Conservation (phyloP, 192 early-diverging fungal genomes). For the Backusella macrospora region DNA sequence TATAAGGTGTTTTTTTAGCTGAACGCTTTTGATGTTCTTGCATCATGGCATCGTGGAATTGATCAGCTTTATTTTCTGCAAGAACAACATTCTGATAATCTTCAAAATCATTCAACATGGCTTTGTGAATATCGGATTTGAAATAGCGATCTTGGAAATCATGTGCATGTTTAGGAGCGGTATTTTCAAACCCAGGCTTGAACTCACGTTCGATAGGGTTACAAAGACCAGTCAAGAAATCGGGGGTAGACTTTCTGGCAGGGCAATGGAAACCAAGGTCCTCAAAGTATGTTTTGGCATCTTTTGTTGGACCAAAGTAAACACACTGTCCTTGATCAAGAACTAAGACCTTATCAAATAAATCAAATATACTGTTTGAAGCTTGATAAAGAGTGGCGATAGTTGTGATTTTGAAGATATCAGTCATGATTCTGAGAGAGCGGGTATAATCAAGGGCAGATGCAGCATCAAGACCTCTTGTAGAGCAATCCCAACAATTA, state of each 20-base stretch:
- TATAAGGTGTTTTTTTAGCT: conserved; percentile 59
- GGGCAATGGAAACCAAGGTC: conserved; percentile 65
- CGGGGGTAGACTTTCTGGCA: conserved; percentile 68
- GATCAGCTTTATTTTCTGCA: conserved; percentile 24
- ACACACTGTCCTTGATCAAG: conserved; percentile 68
- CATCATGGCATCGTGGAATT: conserved; percentile 53
- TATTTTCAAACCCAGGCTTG: conserved; percentile 54
- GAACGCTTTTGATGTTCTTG: conserved; percentile 58
- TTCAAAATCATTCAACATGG: conserved; percentile 43
- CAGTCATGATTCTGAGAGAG: conserved; percentile 72
- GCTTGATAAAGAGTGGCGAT: conserved; percentile 66
- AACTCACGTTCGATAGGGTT: conserved; percentile 58
- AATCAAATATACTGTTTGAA: conserved; percentile 74
- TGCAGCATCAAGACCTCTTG: conserved; percentile 78
- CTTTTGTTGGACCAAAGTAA: conserved; percentile 66
- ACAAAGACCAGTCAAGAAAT: conserved; percentile 75
- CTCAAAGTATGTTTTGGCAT: conserved; percentile 66
- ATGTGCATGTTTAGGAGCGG: conserved; percentile 56
- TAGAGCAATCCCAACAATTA: conserved; percentile 64
- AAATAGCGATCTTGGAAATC: conserved; percentile 66
- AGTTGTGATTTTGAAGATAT: conserved; percentile 65
- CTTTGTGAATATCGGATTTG: conserved; percentile 43
- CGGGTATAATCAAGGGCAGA: conserved; percentile 80
- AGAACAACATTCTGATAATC: conserved; percentile 45
- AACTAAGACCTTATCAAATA: conserved; percentile 73